A percentile compares a stretch with the other conserved stretches of the same genome.
Evolutionary conservation across 2,329 filamentous ascomycete genomes (phyloP).

Genomic region (Paraconiothyrium brasiliense): DNA sequence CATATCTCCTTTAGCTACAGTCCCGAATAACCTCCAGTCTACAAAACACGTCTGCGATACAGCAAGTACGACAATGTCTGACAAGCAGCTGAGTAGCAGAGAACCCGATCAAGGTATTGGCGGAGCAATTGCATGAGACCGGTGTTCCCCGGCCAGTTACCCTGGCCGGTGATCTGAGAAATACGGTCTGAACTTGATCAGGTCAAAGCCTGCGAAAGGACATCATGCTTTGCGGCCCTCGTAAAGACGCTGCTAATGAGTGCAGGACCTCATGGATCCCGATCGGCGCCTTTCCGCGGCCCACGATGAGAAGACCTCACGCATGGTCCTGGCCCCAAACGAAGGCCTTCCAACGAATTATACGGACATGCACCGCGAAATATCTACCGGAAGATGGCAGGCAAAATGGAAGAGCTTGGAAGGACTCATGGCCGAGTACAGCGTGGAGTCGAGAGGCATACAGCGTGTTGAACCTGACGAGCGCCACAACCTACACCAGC

Average conservation of each 20-base stretch:
- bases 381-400: conserved; percentile 26
- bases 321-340: conserved; percentile 35
- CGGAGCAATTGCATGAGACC: conserved; percentile 49
- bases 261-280: conserved; percentile 42
- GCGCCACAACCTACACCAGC: conserved; percentile 60
- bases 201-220: conserved; percentile 64
- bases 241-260: conserved; percentile 43
- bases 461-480: conserved; percentile 65
- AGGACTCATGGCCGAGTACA: conserved; percentile 58
- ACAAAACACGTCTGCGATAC: not conserved
- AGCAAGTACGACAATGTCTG: conserved; percentile 39
- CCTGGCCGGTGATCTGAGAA: conserved; percentile 57
- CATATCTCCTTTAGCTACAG: not conserved
- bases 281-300: conserved; percentile 17
- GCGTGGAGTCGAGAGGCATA: conserved; percentile 69
- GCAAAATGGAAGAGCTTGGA: conserved; percentile 48
- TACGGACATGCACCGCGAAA: conserved; percentile 9
- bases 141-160: conserved; percentile 45
- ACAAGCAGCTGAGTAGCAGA: conserved; percentile 45
- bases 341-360: conserved; percentile 34
- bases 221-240: conserved; percentile 56
- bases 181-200: conserved; percentile 66
- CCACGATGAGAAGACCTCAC: conserved; percentile 34
- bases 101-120: conserved; percentile 50
- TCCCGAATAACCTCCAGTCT: not conserved